A percentile compares a stretch with the other conserved stretches of the same genome.
phyloP scores from a whole-genome alignment of 768 basidiomycete species.

The Rhizopogon rudus region DNA sequence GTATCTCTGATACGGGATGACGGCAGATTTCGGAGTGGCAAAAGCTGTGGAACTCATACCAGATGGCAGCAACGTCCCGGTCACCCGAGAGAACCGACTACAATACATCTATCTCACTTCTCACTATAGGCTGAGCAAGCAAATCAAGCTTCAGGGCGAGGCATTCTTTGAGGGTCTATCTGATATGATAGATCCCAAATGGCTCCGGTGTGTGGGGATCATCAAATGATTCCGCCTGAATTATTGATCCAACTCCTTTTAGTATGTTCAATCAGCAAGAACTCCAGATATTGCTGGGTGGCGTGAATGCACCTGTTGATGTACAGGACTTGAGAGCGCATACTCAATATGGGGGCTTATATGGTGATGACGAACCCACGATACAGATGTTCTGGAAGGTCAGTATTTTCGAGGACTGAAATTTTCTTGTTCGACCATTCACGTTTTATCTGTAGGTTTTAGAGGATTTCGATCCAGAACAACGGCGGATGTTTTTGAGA shows the following conservation, averaged over 20 bases:
- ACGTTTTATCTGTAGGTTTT: constrained; percentile 52
- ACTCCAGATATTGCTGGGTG: constrained; percentile 86
- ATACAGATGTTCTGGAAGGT: constrained; percentile 84
- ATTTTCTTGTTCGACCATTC: neutral
- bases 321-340: constrained; percentile 73
- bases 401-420: neutral
- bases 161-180: constrained; percentile 91
- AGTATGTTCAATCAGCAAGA: constrained; percentile 99
- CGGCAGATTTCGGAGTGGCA: constrained; percentile 77
- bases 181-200: constrained; percentile 88
- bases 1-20: neutral
- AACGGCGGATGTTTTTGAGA: constrained; percentile 70
- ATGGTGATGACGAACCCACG: constrained; percentile 63
- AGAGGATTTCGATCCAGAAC: constrained; percentile 72
- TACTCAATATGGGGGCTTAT: constrained; percentile 81
- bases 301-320: constrained; percentile 81
- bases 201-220: constrained; percentile 53
- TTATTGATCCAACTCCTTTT: constrained; percentile 8
- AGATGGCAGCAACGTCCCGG: constrained; percentile 75
- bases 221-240: neutral
- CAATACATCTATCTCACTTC: constrained; percentile 88
- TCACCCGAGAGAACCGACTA: constrained; percentile 85
- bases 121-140: constrained; percentile 82
- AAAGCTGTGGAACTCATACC: constrained; percentile 74
- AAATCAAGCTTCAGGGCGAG: constrained; percentile 80